Evolutionary conservation across 2,329 filamentous ascomycete genomes (phyloP).

Genomic region (Aspergillus costaricaensis): DNA sequence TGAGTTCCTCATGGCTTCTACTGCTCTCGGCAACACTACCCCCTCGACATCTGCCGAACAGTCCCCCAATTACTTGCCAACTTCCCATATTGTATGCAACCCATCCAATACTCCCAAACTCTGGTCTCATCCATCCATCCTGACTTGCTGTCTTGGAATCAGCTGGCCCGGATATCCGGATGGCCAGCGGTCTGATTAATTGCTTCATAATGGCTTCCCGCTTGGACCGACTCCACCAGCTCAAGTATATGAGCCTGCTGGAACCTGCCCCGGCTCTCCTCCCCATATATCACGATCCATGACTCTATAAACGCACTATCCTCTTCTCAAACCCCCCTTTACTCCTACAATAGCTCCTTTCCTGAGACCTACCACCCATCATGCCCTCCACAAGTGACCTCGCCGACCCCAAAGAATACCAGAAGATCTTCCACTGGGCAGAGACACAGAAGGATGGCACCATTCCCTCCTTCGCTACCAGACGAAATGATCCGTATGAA

Average conservation of each 20-base stretch:
- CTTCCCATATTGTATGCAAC: not conserved
- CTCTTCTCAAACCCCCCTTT: not conserved
- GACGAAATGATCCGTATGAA: conserved; percentile 58
- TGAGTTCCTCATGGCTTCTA: not conserved
- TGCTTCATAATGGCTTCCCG: not conserved
- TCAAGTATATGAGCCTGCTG: conserved; percentile 13
- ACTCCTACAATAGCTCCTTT: not conserved
- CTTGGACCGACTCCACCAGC: conserved; percentile 10
- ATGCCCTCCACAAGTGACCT: conserved; percentile 31
- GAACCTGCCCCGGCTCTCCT: not conserved
- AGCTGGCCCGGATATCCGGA: not conserved
- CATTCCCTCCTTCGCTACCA: conserved; percentile 56
- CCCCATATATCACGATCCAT: not conserved
- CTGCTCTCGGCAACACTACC: conserved; percentile 27
- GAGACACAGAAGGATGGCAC: conserved; percentile 61
- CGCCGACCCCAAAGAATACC: conserved; percentile 45
- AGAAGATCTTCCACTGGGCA: conserved; percentile 60
- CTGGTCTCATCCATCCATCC: not conserved
- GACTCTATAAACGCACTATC: not conserved
- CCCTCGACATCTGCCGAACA: conserved; percentile 28
- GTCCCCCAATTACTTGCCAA: not conserved
- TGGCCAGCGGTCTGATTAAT: not conserved
- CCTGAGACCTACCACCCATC: conserved; percentile 4
- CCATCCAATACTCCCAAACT: not conserved
- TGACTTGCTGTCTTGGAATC: not conserved